Evolutionary conservation across 1,284 basidiomycete genomes (phyloP), one percentile per base, ranked within the genome.

Genomic region (Dichomitus squalens): DNA sequence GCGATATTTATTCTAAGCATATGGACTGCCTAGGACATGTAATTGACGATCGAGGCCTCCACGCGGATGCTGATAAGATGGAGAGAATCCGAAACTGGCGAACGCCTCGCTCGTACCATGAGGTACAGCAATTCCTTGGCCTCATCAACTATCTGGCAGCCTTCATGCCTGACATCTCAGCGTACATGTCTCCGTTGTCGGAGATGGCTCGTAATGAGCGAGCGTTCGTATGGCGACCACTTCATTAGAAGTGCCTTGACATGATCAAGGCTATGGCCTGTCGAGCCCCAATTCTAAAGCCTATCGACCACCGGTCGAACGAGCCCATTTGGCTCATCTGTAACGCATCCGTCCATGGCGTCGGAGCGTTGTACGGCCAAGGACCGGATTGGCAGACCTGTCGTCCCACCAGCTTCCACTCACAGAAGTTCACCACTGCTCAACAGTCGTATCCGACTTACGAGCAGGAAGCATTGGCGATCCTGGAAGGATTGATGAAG

Each of bases 251-350:
- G 34, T 75, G 73, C 47, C 74, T 78, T 29, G 67, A 75, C 0
- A 64, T 60, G 50, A 72, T 79, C 38, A 78, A 77, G 53, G 39
- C 36, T 0, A 54, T 70, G 2, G 73, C 72, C 11, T 58, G 58
- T 4, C 68, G 67, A 35, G 68, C 68, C 0, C 73, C 71, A 0
- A 66, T 77, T 0, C 53, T 79, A 0, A 38, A 56, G 20, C 76
- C 73, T 0, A 74, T 79, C 7, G 67, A 78, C 46, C 65, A 67
- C 0, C 34, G 46, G 1, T 57, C 44, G 1, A 40, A 57, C 0
- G 71, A 76, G 39, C 68, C 73, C 0, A 79, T 80, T 4, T 80
- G 75, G 75, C 49, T 79, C 0, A 74, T 79, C 2, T 76, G 74
- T 49, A 73, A 82, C 44, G 73, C 75, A 0, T 79, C 74, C 0